phyloP scores from a whole-genome alignment of 2,329 filamentous ascomycete species.

The Escovopsis sp. region DNA sequence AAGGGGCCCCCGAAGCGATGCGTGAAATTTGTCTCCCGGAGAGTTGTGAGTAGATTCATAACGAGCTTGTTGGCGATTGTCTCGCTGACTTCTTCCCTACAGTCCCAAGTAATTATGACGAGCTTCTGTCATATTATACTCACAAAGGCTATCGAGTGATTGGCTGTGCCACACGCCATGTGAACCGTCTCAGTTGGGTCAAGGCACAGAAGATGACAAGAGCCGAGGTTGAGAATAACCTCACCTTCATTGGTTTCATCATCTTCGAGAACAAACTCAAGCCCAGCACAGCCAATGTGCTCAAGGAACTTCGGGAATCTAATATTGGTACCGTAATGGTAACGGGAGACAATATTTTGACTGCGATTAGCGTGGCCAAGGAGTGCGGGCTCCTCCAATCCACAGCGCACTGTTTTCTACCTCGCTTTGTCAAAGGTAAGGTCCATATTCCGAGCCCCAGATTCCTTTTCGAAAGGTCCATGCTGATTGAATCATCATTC shows the following conservation, averaged over 20 bases:
- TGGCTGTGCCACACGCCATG: conserved; percentile 79
- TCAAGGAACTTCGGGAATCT: conserved; percentile 68
- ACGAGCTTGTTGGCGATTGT: background rate
- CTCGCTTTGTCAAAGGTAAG: conserved; percentile 64
- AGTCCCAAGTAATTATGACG: conserved; percentile 81
- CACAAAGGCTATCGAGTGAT: conserved; percentile 95
- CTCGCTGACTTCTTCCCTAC: background rate
- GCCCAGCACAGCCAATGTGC: conserved; percentile 63
- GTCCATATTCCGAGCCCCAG: background rate
- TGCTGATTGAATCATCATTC: background rate
- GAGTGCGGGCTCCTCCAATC: conserved; percentile 75
- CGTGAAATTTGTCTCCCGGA: conserved; percentile 77
- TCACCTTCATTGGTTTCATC: conserved; percentile 91
- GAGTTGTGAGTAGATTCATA: conserved; percentile 44
- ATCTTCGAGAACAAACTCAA: conserved; percentile 99
- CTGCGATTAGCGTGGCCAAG: conserved; percentile 85
- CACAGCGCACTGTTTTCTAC: conserved; percentile 80
- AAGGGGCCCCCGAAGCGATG: conserved; percentile 94
- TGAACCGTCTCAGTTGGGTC: conserved; percentile 80
- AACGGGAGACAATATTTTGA: conserved; percentile 94
- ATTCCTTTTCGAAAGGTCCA: background rate
- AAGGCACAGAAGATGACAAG: conserved; percentile 91
- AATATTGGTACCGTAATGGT: conserved; percentile 90
- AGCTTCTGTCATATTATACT: conserved; percentile 78
- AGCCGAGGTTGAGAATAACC: conserved; percentile 63